phyloP scores from a whole-genome alignment of 225 moss, liverwort and hornwort species.

The Thuidium tamariscinum region DNA sequence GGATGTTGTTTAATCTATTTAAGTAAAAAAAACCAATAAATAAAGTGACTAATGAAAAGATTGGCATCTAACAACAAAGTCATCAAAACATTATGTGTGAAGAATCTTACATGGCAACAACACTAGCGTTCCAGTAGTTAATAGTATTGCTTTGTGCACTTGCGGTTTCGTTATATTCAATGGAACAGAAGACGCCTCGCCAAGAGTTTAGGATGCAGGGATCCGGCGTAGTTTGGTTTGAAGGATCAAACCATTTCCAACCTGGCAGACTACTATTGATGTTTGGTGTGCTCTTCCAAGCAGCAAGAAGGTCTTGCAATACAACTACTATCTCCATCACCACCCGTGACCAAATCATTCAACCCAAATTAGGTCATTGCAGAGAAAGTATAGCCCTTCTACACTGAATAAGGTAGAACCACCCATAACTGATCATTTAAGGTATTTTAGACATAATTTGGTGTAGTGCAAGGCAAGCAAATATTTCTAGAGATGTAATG shows the following conservation, averaged over 20 bases:
- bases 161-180: fast-evolving
- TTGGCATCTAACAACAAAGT: too few relatives aligned
- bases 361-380: not conserved
- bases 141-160: too few relatives aligned
- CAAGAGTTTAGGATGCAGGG: not conserved
- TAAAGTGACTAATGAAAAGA: not conserved
- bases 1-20: fast-evolving
- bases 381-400: too few relatives aligned
- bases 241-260: not conserved
- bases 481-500: too few relatives aligned
- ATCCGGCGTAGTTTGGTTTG: fast-evolving
- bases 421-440: too few relatives aligned
- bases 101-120: conserved; percentile 1
- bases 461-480: too few relatives aligned
- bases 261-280: not conserved
- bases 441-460: too few relatives aligned
- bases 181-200: not conserved
- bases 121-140: not conserved
- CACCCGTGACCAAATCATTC: not conserved
- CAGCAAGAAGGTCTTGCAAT: not conserved
- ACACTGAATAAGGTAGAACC: too few relatives aligned
- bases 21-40: not conserved
- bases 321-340: not conserved
- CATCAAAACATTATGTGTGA: not conserved
- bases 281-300: not conserved